Evolutionary conservation across 1,284 basidiomycete genomes (phyloP).

Genomic region (Farysia itapuensis): DNA sequence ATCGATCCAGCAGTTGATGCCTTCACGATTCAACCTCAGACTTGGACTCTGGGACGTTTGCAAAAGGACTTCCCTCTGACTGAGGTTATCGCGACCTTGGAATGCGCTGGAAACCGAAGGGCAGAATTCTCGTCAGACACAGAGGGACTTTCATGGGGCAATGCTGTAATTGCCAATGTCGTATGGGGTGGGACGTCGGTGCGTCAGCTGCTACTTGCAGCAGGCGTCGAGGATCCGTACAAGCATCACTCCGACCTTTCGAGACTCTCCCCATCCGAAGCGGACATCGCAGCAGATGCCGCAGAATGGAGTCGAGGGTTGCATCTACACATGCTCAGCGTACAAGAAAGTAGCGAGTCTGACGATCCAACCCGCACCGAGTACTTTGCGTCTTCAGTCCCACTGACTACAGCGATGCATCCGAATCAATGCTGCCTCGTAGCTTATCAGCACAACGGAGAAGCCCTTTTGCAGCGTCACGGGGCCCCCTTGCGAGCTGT

Average conservation of each 20-base stretch:
- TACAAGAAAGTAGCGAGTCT: slow-evolving; percentile 34
- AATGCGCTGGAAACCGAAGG: slow-evolving; percentile 45
- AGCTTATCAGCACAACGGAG: slow-evolving; percentile 56
- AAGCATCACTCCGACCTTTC: slow-evolving; percentile 9
- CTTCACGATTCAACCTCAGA: not conserved
- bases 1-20: no score
- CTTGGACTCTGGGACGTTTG: slow-evolving; percentile 7
- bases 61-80: slow-evolving; percentile 3
- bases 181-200: slow-evolving; percentile 33
- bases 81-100: slow-evolving; percentile 31
- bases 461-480: slow-evolving; percentile 67
- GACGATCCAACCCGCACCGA: slow-evolving; percentile 15
- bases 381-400: slow-evolving; percentile 33
- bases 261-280: slow-evolving; percentile 23
- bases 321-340: slow-evolving; percentile 32
- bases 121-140: slow-evolving; percentile 20
- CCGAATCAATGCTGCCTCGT: slow-evolving; percentile 36
- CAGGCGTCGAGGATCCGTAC: slow-evolving; percentile 34
- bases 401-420: slow-evolving; percentile 35
- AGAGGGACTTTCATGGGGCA: slow-evolving; percentile 42
- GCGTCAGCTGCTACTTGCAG: slow-evolving; percentile 20
- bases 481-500: slow-evolving; percentile 71
- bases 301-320: slow-evolving; percentile 15
- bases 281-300: slow-evolving; percentile 2
- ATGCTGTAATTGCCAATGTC: slow-evolving; percentile 37